Evolutionary conservation across 1,284 basidiomycete species (phyloP), one percentile per base, ranked within the genome.

Genomic region (Ustilago trichophora): DNA sequence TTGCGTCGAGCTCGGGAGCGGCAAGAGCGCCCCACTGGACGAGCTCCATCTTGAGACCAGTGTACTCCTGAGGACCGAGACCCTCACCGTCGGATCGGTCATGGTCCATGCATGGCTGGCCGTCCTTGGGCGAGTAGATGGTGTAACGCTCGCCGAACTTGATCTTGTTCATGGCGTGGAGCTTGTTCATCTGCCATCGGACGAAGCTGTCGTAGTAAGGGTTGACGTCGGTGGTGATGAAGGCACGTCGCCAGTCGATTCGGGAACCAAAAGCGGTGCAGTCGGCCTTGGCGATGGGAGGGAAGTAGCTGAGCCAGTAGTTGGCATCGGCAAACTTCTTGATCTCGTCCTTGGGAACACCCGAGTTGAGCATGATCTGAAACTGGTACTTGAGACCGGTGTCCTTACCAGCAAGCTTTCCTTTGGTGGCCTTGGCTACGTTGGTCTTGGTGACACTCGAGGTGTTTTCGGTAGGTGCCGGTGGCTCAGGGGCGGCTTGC

Each of bases 81-180:
- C 91, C 94, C 83, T 99, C 96, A 42, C 96, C 96, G 68, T 93
- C 92, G 53, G 89, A 87, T 66, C 96, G 91, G 82, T 99, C 96
- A 85, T 99, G 96, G 84, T 99, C 96, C 96, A 99, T 98, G 82
- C 96, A 98, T 1, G 96, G 95, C 82, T 98, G 96, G 9, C 93
- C 93, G 78, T 99, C 96, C 83, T 98, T 98, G n/a, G 93, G 93
- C 74, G 92, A 95, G 86, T 96, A 98, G 81, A 99, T 93, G 34
- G 96, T 99, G 84, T 98, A 96, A 38, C 96, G 90, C 84, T 98
- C 92, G 47, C 96, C 96, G 80, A 98, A 99, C 84, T 96, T 76
- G 71, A 78, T 71, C 65, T 76, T 74, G 63, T 78, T 45, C 69
- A 77, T 63, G 37, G 85, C 85, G 83, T 91, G 87, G 12, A 98